Base-by-base conservation (phyloP, 345 rosid species). In the Populus nigra region DNA sequence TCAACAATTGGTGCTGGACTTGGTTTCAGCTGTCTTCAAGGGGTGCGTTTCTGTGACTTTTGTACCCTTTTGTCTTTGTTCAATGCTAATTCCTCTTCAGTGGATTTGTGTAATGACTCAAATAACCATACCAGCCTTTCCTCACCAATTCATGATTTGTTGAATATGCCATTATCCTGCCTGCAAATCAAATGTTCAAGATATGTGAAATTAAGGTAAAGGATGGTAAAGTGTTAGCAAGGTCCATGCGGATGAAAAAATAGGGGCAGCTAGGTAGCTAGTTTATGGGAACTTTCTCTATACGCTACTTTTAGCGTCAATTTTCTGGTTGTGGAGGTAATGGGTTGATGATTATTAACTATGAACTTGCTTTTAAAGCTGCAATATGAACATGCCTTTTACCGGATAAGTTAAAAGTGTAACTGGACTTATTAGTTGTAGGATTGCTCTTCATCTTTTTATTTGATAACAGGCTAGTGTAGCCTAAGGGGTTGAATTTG, bases 1-100 rank as follows among this genome's bases (percentile, higher is more conserved):
- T 70, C 87, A 82, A 86, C 94, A 73, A 82, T 96, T 80, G 99
- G 99, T 81, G 98, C 97, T 10, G 99, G 99, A 45, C 97, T 94
- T 70, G 99, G 99, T 77, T 92, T 94, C 86, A 83, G 97, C 88
- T 88, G 90, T 84, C 97, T 96, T 63, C 89, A 85, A 77, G 99
- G 98, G 93, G 99, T 96, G 77, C n/a, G 89, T 72, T 7, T 70
- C 49, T 45, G 33, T 69, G 35, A 47, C 31, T 13, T 49, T 25
- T 23, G 5, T n/a, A 66, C 69, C 73, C 12, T 76, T 16, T 71
- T 59, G 22, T 17, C 27, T n/a, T 72, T 18, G 36, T 63, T 31
- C 5, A 53, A 25, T 62, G 29, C 23, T 10, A 59, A 0, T 59
- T 23, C 25, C 11, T 59, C 29, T n/a, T 11, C 29, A 23, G 38